Evolutionary conservation across 1,139 yeast species (phyloP).

Genomic region (Insectozyma bohioensis): DNA sequence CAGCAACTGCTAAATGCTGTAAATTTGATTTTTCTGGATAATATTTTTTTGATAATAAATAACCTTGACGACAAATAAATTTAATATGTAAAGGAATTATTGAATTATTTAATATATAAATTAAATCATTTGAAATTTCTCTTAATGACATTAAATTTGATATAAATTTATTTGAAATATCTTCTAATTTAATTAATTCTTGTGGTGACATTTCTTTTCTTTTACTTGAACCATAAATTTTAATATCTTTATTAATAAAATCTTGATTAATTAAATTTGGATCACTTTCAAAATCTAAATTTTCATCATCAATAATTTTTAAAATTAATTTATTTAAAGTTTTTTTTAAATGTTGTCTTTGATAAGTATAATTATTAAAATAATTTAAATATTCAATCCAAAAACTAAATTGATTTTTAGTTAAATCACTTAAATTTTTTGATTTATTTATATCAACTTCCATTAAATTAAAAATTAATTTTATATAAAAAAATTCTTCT

Average conservation of each 20-base stretch:
- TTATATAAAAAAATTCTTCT: slow-evolving; percentile 73
- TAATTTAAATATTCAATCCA: slow-evolving; percentile 56
- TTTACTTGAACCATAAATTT: slow-evolving; percentile 40
- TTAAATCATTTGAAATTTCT: slow-evolving; percentile 62
- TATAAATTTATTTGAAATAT: slow-evolving; percentile 68
- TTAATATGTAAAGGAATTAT: slow-evolving; percentile 63
- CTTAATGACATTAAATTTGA: slow-evolving; percentile 73
- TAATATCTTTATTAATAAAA: slow-evolving; percentile 49
- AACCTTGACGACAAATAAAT: slow-evolving; percentile 38
- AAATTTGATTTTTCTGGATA: slow-evolving; percentile 55
- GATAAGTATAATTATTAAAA: slow-evolving; percentile 60
- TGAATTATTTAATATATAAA: slow-evolving; percentile 39
- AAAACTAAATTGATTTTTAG: slow-evolving; percentile 31
- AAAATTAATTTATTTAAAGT: slow-evolving; percentile 53
- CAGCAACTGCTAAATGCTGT: slow-evolving; percentile 64
- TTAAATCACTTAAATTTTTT: slow-evolving; percentile 31
- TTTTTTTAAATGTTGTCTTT: slow-evolving; percentile 53
- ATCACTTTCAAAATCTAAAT: slow-evolving; percentile 73
- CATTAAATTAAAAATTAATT: slow-evolving; percentile 56
- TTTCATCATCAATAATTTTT: slow-evolving; percentile 54
- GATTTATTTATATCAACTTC: slow-evolving; percentile 41
- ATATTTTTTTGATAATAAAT: slow-evolving; percentile 32
- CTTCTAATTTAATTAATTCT: slow-evolving; percentile 75
- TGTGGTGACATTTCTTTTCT: slow-evolving; percentile 47
- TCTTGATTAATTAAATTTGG: slow-evolving; percentile 63